Evolutionary conservation across 768 basidiomycete species (phyloP), one percentile per base, ranked within the genome.

Genomic region (Collybia sp.): DNA sequence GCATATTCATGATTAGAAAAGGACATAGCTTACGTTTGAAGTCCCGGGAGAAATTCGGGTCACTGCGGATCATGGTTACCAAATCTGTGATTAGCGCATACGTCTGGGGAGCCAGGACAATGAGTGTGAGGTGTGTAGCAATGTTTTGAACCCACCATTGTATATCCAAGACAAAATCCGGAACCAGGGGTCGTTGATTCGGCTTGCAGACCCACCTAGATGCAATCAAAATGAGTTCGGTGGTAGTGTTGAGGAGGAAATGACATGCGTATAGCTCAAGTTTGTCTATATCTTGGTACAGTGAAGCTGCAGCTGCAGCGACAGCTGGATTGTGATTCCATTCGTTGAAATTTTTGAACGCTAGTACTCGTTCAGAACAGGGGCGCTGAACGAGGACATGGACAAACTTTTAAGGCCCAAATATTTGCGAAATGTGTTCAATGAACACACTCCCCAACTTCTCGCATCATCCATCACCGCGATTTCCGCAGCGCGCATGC

Each of bases 101-200:
- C 9, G 30, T 18, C 33, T 43, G 12, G 1, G 17, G 36, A 11
- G 34, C 11, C 12, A n/a, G n/a, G 8, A 4, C 18, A 20, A 34
- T 19, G 30, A 34, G 15, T 15, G 17, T 4, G 32, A 20, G 16
- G 12, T 8, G 25, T 3, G 25, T 25, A 25, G 25, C 25, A 25
- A 25, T 3, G 25, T 25, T 25, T 6, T 6, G 9, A 5, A 20
- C 5, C 16, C 18, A 42, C 46, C 46, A 39, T 36, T 9, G 46
- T 47, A 25, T 35, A 42, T 6, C 46, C 46, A 12, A 47, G 46
- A 19, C 33, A 18, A 30, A 47, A 47, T 10, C 40, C 40, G 15
- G 30, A 42, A 13, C 9, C n/a, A 25, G 18, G 19, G 31, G 42
- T 33, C 1, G 30, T 33, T 5, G 18, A 20, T 42, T 47, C 46